These are phyloP conservation scores for Kwoniella sp. DNA, from an alignment of 768 basidiomycete genomes.

Conservation along the genomic window DNA sequence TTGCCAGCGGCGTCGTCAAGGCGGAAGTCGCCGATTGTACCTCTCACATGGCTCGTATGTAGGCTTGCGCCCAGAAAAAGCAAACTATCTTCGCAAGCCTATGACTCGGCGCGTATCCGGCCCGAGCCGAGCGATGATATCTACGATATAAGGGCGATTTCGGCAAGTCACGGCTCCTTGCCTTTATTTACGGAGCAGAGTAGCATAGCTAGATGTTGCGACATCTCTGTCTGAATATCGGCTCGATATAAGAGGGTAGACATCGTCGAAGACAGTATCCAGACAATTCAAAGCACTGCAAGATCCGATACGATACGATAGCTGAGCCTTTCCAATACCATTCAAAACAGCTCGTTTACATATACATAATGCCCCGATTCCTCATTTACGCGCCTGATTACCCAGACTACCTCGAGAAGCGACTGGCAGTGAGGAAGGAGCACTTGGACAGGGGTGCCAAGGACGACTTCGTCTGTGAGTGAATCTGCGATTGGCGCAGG, in stretches of 20 bases:
- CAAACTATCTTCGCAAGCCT: not conserved
- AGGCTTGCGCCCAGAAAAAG: no score
- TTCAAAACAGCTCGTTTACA: not conserved
- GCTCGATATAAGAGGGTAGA: no score
- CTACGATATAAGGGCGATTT: not conserved
- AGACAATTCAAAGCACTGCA: no score
- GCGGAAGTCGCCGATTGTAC: no score
- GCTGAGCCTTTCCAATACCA: no score
- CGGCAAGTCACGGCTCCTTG: not conserved
- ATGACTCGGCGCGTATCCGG: not conserved
- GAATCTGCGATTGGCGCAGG: no score
- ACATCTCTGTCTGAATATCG: no score
- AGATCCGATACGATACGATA: no score
- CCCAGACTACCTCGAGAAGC: conserved; percentile 42
- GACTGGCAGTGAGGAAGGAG: conserved; percentile 41
- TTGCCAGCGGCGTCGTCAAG: no score
- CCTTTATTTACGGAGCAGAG: not conserved
- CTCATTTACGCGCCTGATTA: conserved; percentile 51
- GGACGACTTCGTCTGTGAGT: conserved; percentile 33
- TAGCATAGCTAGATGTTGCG: no score
- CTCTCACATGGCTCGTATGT: no score
- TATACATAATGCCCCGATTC: conserved; percentile 47
- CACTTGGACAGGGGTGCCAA: conserved; percentile 40
- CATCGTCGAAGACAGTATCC: no score
- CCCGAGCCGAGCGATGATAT: not conserved